Conservation (phyloP, 257 asterid species). For the Apocynum venetum region DNA sequence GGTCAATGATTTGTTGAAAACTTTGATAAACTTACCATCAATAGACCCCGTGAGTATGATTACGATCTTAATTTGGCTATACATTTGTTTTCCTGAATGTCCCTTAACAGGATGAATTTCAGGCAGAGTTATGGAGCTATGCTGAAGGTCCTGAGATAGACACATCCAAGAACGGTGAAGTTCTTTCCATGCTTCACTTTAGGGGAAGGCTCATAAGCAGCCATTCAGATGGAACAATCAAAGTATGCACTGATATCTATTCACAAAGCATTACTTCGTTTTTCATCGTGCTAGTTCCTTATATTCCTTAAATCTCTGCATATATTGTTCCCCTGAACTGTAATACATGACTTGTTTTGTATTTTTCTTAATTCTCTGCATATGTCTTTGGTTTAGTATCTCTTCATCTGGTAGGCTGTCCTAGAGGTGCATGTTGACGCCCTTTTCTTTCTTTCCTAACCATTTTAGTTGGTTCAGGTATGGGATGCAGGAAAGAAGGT, state of each 20-base stretch:
- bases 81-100: neutral
- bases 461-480: constrained; percentile 33
- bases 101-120: constrained; percentile 21
- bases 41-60: constrained; percentile 58
- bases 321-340: neutral
- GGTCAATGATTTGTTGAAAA: constrained; percentile 56
- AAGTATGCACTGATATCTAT: constrained; percentile 28
- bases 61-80: neutral
- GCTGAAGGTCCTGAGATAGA: constrained; percentile 67
- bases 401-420: neutral
- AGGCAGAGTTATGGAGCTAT: constrained; percentile 79
- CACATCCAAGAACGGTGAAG: constrained; percentile 65
- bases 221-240: constrained; percentile 81
- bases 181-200: constrained; percentile 52
- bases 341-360: too few relatives aligned
- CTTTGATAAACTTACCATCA: constrained; percentile 61
- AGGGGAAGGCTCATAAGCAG: constrained; percentile 55
- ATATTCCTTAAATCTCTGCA: neutral
- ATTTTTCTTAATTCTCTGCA: too few relatives aligned
- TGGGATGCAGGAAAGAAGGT: constrained; percentile 65
- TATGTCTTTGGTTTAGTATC: neutral
- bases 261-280: neutral
- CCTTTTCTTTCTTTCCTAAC: constrained; percentile 1
- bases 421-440: neutral
- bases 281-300: neutral